Base-by-base conservation (phyloP, 345 rosid genomes). In the Euphorbia lathyris region DNA sequence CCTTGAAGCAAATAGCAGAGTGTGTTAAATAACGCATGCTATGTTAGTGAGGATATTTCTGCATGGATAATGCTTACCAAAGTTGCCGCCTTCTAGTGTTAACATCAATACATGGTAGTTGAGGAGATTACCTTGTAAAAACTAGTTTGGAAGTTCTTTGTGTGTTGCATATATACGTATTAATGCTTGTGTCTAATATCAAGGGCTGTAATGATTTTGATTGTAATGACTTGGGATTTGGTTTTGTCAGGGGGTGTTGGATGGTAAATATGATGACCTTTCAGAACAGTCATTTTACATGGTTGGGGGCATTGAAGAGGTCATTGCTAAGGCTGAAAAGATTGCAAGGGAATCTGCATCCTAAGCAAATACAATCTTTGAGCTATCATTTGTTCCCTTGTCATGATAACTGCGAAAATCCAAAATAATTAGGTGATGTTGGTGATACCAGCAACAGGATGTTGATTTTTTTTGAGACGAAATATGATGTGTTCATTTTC, bases 231-330 rank as follows among this genome's bases (percentile, higher is more conserved):
- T 17, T 29, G n/a, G 9, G 13, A 0, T 30, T 19, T 34, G 47
- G 20, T 59, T 29, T 32, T 58, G 53, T 65, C 47, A 91, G 95
- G 92, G 97, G 2, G 89, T 91, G 30, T 83, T 91, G 86, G 97
- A 91, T 62, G 97, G 97, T 20, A 88, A 86, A 76, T 91, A 82
- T 27, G 97, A 90, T 65, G 97, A 88, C 73, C 94, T 90, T 50
- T 47, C 96, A 14, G 91, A 90, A 56, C 96, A 90, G 72, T 86
- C 96, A 6, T 90, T 90, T 72, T 90, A 90, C 77, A 88, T 90
- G 96, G 90, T 90, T 65, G 96, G 93, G 56, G 96, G 96, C 61
- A 88, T 90, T 17, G 94, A 90, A 1, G 97, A 90, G 61, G 97
- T 90, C 23, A 78, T 90, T 66, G 92, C 97, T 26, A 90, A 90